A percentile compares a stretch with the other conserved stretches of the same genome.
These are phyloP conservation scores for Sapria himalayana DNA, from an alignment of 345 rosid species.

Conservation along the genomic window DNA sequence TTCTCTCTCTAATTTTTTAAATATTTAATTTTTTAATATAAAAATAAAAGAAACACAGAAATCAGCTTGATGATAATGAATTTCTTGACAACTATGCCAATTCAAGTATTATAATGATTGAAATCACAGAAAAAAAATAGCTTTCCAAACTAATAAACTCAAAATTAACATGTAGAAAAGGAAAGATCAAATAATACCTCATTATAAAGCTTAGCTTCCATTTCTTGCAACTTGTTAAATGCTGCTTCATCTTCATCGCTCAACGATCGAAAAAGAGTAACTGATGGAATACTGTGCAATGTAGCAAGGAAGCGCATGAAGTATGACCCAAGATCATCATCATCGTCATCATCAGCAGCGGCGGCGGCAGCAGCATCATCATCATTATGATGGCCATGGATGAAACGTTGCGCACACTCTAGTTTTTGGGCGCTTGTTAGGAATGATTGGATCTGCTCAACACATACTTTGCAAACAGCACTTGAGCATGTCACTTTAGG, in stretches of 20 bases:
- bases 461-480: constrained; percentile 61
- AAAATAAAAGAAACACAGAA: too few relatives aligned
- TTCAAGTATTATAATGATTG: too few relatives aligned
- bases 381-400: constrained; percentile 30
- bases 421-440: constrained; percentile 57
- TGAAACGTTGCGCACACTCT: constrained; percentile 23
- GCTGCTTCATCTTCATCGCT: constrained; percentile 62
- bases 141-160: too few relatives aligned
- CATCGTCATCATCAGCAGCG: too few relatives aligned
- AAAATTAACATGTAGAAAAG: too few relatives aligned
- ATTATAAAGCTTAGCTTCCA: constrained; percentile 47
- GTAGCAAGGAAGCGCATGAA: constrained; percentile 70
- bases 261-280: constrained; percentile 65
- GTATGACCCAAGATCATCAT: constrained; percentile 54
- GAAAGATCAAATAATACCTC: constrained; percentile 23
- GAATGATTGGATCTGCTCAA: constrained; percentile 74
- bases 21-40: too few relatives aligned
- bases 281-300: constrained; percentile 77
- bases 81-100: too few relatives aligned
- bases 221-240: constrained; percentile 41
- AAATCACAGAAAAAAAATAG: too few relatives aligned
- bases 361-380: too few relatives aligned
- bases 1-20: too few relatives aligned
- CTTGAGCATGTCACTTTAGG: constrained; percentile 59
- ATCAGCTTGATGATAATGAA: too few relatives aligned